These are phyloP conservation scores for Coleophoma eucalyptorum DNA, from an alignment of 2,329 filamentous ascomycete species.

Conservation along the genomic window DNA sequence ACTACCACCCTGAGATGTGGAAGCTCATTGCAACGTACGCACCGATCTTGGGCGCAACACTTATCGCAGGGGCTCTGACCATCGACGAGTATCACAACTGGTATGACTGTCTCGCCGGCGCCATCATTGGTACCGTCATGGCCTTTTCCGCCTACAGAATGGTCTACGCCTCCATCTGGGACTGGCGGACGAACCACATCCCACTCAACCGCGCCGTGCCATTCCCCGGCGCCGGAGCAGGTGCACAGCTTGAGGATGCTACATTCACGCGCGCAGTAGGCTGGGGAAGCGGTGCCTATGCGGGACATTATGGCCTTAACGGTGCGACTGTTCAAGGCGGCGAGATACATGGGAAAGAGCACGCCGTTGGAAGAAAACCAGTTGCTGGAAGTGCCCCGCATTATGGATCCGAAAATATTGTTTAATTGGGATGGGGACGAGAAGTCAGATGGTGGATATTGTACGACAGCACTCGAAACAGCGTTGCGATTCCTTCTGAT, in stretches of 20 bases:
- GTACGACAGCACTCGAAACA: too few species aligned
- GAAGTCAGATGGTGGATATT: too few species aligned
- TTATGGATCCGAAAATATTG: not conserved
- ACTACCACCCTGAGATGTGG: constrained; percentile 73
- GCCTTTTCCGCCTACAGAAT: constrained; percentile 64
- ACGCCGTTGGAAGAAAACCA: not conserved
- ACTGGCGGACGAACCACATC: constrained; percentile 65
- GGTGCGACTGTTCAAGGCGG: not conserved
- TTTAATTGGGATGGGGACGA: not conserved
- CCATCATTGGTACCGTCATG: constrained; percentile 59
- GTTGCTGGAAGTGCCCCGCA: not conserved
- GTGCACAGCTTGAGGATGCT: constrained; percentile 45
- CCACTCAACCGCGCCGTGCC: constrained; percentile 56
- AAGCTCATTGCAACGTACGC: constrained; percentile 63
- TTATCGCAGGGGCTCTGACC: constrained; percentile 67
- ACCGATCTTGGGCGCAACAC: constrained; percentile 61
- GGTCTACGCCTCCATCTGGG: constrained; percentile 65
- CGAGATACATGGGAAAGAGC: not conserved
- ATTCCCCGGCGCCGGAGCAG: constrained; percentile 45
- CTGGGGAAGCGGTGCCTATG: constrained; percentile 41
- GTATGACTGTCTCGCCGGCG: constrained; percentile 69
- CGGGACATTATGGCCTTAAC: not conserved
- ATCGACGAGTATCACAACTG: constrained; percentile 75
- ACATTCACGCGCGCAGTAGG: constrained; percentile 56
- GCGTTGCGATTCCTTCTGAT: too few species aligned